Evolutionary conservation across 2,329 filamentous ascomycete genomes (phyloP), one percentile per base, ranked within the genome.

Genomic region (Huntiella omanensis): DNA sequence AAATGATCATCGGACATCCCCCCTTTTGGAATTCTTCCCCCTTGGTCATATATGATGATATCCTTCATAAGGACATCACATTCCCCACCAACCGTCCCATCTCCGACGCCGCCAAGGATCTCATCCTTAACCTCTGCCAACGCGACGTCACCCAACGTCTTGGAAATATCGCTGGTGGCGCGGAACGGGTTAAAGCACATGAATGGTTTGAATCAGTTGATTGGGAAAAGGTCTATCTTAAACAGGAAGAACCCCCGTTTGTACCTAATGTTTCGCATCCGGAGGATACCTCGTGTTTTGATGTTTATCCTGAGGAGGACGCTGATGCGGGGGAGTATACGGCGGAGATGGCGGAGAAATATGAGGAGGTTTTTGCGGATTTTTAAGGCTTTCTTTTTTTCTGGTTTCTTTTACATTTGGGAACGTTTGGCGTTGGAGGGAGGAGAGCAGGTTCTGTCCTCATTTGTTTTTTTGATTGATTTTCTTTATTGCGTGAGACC

Each of bases 11-110:
- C 7, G 83, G 83, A 22, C 86, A 87, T 56, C 83, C 83, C 11
- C 83, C 83, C 0, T 91, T 88, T 58, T 91, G 83, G 81, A 79
- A 87, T 57, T 77, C 83, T 53, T 88, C 86, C 53, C 83, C 83
- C 1, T 83, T 88, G 53, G 83, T 87, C 59, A 88, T 88, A 49
- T 88, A 88, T 62, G 83, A 85, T 59, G 76, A 80, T 61, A 88
- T 88, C 55, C 77, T 88, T 28, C 79, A 83, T 58, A 83, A 82
- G 55, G 78, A 80, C 33, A 72, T 88, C 51, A 67, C 76, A 48
- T 88, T 85, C 60, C 83, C 83, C 2, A 69, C 72, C 46, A 67
- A 77, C n/a, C 73, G 73, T 2, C 57, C 59, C 40, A 75, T 86
- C 59, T 81, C 79, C 13, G 58, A 71, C 33, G 72, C 77, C 46